Base-by-base conservation (phyloP, 169 alveolate genomes). In the Eimeria maxima region DNA sequence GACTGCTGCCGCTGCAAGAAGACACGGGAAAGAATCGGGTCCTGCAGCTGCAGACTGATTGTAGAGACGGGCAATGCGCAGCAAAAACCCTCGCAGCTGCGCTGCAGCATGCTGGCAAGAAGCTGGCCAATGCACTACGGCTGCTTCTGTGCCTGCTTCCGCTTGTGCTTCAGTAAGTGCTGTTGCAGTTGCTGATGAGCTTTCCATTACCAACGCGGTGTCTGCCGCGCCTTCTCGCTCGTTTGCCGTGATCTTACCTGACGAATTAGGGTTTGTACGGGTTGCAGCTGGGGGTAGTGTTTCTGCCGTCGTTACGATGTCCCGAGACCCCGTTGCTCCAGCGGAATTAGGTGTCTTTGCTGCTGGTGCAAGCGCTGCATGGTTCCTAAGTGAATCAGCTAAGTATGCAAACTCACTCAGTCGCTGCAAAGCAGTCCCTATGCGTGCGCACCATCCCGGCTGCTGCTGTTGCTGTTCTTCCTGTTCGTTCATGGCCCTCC, bases 71-170 rank as follows among this genome's bases (percentile, higher is more conserved):
- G 86, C 67, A 42, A 88, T n/a, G 50, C 95, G 86, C 57, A 63
- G 95, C 95, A 67, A 42, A 67, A 67, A 38, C 6, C 95, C 71
- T 27, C 95, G 95, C 47, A 69, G 44, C 86, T 69, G 95, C 73
- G 95, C 60, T 42, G 95, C 95, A 13, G 95, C 95, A 67, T 63
- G 86, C 53, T 63, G 95, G 18, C 74, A 42, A 44, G 83, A 27
- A n/a, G 95, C 86, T 24, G 95, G 74, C 86, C 95, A 63, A 13
- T 45, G 33, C 86, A 88, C 71, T 45, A 67, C 53, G 16, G 45
- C 67, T 86, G 93, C 73, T 8, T 22, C 86, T 67, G 83, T 44
- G 47, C 38, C 84, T 29, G 55, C 44, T 63, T 8, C 71, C 16
- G 38, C 86, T 88, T 38, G 69, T 88, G 69, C 84, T 44, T 50